Conservation (phyloP, 164 flowering plant species). For the Vitis amurensis region DNA sequence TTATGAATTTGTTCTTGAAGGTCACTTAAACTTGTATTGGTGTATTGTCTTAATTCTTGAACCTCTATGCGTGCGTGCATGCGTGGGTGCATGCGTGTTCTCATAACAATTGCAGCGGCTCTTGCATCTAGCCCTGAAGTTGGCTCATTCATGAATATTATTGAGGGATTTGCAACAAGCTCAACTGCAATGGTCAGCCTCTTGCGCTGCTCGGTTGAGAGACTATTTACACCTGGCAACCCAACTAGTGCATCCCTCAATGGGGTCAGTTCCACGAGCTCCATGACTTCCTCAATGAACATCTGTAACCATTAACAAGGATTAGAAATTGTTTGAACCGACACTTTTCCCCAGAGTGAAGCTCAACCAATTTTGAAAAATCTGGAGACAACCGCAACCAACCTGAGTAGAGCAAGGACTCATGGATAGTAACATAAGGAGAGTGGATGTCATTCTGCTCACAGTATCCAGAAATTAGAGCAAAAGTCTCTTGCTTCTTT, state of each 20-base stretch:
- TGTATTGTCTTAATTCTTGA: too few species aligned
- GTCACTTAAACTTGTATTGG: too few species aligned
- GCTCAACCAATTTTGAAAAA: too few species aligned
- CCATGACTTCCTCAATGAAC: conserved; percentile 61
- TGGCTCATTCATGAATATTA: conserved; percentile 73
- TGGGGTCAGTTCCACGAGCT: conserved; percentile 46
- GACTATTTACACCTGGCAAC: conserved; percentile 53
- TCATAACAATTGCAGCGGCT: conserved; percentile 72
- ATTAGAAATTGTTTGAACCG: not conserved
- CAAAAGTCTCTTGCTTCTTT: too few species aligned
- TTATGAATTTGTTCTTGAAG: too few species aligned
- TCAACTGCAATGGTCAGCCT: conserved; percentile 66
- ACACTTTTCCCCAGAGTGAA: too few species aligned
- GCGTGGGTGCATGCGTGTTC: conserved; percentile 28
- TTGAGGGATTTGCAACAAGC: conserved; percentile 65
- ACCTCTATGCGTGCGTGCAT: not conserved
- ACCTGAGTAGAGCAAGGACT: conserved; percentile 59
- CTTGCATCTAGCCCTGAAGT: conserved; percentile 74
- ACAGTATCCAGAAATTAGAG: conserved; percentile 14
- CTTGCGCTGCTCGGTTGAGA: conserved; percentile 65
- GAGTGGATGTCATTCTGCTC: conserved; percentile 66
- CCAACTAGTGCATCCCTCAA: conserved; percentile 53
- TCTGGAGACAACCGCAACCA: conserved; percentile 51
- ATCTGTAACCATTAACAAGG: conserved; percentile 27
- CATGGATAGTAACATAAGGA: conserved; percentile 59